Percentiles rank a stretch among this genome's conserved stretches.
phyloP scores from a whole-genome alignment of 331 rosid genomes.

The Prunus yedoensis region DNA sequence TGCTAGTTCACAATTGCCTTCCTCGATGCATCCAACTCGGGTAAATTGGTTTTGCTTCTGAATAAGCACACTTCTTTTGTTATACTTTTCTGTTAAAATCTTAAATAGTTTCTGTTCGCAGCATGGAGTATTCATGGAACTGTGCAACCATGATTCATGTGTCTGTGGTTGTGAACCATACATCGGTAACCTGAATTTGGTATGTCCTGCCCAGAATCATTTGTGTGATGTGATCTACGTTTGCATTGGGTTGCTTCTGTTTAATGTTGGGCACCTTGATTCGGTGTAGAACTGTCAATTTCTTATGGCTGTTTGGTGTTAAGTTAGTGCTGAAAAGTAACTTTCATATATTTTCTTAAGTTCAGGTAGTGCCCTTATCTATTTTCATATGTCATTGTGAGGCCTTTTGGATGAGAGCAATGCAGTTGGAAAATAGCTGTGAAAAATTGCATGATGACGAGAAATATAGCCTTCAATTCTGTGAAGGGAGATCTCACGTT shows the following conservation, averaged over 20 bases:
- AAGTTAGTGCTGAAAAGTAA: neutral
- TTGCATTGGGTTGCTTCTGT: conserved; percentile 13
- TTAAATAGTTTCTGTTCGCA: conserved; percentile 38
- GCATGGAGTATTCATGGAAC: conserved; percentile 62
- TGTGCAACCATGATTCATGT: conserved; percentile 55
- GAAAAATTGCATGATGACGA: conserved; percentile 34
- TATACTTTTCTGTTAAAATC: conserved; percentile 25
- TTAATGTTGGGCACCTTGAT: neutral
- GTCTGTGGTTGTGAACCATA: conserved; percentile 52
- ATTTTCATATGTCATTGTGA: conserved; percentile 46
- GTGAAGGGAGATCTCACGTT: conserved; percentile 42
- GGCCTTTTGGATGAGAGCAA: conserved; percentile 40
- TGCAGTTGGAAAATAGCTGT: conserved; percentile 31
- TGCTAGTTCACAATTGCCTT: conserved; percentile 55
- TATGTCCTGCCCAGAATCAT: conserved; percentile 26
- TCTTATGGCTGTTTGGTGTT: neutral
- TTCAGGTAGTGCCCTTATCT: conserved; percentile 65
- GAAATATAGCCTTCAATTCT: conserved; percentile 32
- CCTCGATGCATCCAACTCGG: conserved; percentile 44
- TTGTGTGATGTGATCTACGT: neutral
- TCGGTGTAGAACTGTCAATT: neutral
- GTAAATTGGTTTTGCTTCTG: conserved; percentile 34
- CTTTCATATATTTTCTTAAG: conserved; percentile 7
- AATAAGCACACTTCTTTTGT: neutral
- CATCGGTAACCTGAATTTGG: conserved; percentile 56